Conservation (phyloP, 148 eudicot genomes). For the Camellia lanceoleosa region DNA sequence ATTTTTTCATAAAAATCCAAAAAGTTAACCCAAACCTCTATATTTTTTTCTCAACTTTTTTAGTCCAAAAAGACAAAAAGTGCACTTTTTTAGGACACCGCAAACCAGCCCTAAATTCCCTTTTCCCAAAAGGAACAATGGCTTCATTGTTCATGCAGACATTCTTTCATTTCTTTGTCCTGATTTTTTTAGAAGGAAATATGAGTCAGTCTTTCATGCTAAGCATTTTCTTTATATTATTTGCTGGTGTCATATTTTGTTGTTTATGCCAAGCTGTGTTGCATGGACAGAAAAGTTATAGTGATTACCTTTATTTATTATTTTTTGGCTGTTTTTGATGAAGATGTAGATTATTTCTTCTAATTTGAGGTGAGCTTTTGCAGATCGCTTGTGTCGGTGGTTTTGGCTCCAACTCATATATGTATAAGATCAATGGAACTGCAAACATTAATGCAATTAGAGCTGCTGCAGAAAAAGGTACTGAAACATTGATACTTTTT, state of each 20-base stretch:
- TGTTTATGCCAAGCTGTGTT: neutral
- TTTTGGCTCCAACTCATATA: constrained; percentile 78
- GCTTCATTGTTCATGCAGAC: neutral
- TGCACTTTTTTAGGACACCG: too few species aligned
- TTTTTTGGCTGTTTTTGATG: neutral
- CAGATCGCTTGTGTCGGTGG: constrained; percentile 93
- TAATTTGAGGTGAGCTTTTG: constrained; percentile 9
- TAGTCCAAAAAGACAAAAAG: too few species aligned
- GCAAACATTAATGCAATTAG: constrained; percentile 86
- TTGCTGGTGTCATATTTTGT: neutral
- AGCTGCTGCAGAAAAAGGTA: constrained; percentile 83
- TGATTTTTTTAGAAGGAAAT: too few species aligned
- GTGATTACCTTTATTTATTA: too few species aligned
- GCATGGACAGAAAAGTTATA: neutral
- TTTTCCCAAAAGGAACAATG: neutral
- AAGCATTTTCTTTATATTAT: neutral
- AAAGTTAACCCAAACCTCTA: too few species aligned
- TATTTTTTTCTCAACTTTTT: too few species aligned
- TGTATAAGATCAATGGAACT: constrained; percentile 88
- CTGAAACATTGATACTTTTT: neutral
- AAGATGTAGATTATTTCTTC: neutral
- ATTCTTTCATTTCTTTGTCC: neutral
- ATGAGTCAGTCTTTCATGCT: neutral
- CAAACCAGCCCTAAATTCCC: neutral
- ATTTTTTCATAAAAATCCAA: too few species aligned